A percentile compares a stretch with the other conserved stretches of the same genome.
Conservation (phyloP, 257 asterid genomes). For the Leptodermis oblonga region DNA sequence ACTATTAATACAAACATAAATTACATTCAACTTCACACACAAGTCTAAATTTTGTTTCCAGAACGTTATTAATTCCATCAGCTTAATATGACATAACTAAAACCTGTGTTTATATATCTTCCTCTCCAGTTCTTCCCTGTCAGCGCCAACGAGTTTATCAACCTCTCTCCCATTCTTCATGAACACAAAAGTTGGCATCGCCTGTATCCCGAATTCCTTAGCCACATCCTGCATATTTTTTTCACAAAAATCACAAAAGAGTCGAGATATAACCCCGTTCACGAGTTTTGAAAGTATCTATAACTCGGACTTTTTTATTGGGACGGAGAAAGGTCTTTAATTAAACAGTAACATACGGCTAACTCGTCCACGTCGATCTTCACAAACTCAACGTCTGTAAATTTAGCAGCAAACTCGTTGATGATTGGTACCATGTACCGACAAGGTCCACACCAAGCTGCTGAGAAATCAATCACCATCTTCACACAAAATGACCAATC, state of each 20-base stretch:
- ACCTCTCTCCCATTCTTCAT: slow-evolving; percentile 26
- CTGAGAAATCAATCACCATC: slow-evolving; percentile 69
- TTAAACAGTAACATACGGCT: slow-evolving; percentile 29
- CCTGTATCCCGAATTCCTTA: slow-evolving; percentile 20
- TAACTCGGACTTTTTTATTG: too few species aligned
- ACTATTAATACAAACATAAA: too few species aligned
- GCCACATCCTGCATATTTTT: slow-evolving; percentile 28
- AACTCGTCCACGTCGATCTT: slow-evolving; percentile 71
- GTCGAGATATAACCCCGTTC: too few species aligned
- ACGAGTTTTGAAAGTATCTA: too few species aligned
- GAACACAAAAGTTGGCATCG: slow-evolving; percentile 37
- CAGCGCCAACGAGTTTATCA: slow-evolving; percentile 20
- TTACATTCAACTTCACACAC: too few species aligned
- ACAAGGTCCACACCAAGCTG: slow-evolving; percentile 79
- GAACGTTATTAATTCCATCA: too few species aligned
- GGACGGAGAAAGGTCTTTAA: not conserved
- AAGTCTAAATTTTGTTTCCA: too few species aligned
- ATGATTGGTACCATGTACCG: slow-evolving; percentile 44
- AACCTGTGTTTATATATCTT: slow-evolving; percentile 29
- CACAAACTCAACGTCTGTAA: slow-evolving; percentile 55
- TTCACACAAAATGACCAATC: slow-evolving; percentile 13
- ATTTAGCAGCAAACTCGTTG: slow-evolving; percentile 48
- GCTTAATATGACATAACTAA: not conserved
- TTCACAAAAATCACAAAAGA: not conserved
- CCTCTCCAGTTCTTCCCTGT: slow-evolving; percentile 16